phyloP scores from a whole-genome alignment of 2,329 filamentous ascomycete genomes.

The Tolypocladium ophioglossoides region DNA sequence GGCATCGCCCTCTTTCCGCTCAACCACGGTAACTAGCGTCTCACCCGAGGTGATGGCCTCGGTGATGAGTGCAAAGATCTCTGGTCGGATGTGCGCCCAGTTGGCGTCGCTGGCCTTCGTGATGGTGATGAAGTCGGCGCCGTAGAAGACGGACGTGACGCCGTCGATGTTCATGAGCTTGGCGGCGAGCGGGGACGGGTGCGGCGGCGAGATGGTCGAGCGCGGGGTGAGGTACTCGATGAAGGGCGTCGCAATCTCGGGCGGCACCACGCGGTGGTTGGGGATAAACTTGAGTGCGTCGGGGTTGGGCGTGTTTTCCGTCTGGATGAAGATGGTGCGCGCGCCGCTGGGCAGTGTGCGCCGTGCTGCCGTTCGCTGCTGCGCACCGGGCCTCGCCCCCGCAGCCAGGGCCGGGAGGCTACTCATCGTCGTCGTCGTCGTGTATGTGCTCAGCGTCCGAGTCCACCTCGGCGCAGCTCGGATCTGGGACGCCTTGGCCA shows the following conservation, averaged over 20 bases:
- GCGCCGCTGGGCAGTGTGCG: slow-evolving; percentile 16
- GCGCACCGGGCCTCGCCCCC: slow-evolving; percentile 7
- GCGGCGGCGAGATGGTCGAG: slow-evolving; percentile 75
- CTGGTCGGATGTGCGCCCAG: slow-evolving; percentile 92
- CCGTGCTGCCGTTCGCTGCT: not conserved
- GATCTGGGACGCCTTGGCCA: slow-evolving; percentile 11
- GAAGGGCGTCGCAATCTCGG: slow-evolving; percentile 61
- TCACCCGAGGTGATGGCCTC: slow-evolving; percentile 81
- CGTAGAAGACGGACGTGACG: slow-evolving; percentile 91
- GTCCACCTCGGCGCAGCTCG: slow-evolving; percentile 14
- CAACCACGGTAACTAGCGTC: slow-evolving; percentile 62
- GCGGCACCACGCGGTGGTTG: slow-evolving; percentile 75
- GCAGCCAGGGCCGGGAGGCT: slow-evolving; percentile 9
- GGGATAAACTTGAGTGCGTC: slow-evolving; percentile 95
- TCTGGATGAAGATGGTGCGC: slow-evolving; percentile 95
- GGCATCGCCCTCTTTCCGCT: slow-evolving; percentile 44
- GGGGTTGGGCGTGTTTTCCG: slow-evolving; percentile 86
- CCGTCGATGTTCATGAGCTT: slow-evolving; percentile 90
- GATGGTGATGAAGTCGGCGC: slow-evolving; percentile 90
- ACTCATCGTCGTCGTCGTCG: not conserved
- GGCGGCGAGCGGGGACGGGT: slow-evolving; percentile 84
- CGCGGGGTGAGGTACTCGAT: slow-evolving; percentile 88
- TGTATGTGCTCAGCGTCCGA: slow-evolving; percentile 17
- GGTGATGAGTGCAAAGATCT: slow-evolving; percentile 90
- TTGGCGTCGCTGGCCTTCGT: slow-evolving; percentile 81